Base-by-base conservation (phyloP, 495 filamentous ascomycete genomes). In the Daldinia caldariorum region DNA sequence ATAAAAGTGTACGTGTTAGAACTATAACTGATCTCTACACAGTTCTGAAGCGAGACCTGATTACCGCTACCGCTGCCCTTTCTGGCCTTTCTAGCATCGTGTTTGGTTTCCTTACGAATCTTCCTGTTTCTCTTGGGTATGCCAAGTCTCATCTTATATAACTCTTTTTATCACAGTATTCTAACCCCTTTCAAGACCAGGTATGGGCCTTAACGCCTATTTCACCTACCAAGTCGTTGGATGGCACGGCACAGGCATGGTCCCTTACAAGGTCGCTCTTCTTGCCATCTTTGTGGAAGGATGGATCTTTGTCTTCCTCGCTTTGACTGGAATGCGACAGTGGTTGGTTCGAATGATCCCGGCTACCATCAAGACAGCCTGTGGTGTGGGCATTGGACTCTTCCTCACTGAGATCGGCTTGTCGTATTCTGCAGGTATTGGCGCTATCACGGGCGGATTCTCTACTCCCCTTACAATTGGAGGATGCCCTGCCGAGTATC, bases 181-280 rank as follows among this genome's bases (percentile, higher is more conserved):
- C 74, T 80, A 51, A 82, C 65, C 62, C n/a, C 4, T 9, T 57
- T 56, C 29, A 61, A 87, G 85, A 58, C 92, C 92, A 18, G 92
- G 92, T 13, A 94, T 94, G 92, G 90, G 90, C 20, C 78, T 92
- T 47, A 94, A 94, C 71, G 91, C 91, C 3, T 94, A 94, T 73
- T 94, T 94, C 69, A 89, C 92, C n/a, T 94, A 90, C 76, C 91
- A 92, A 58, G 92, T 94, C 31, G 91, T 94, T 29, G 92, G 92
- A 14, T 84, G 83, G 63, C 89, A 91, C 66, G 92, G 91, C 8
- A 79, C 78, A 0, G 91, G 91, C 3, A 73, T 86, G 49, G 85
- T 94, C 49, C 83, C 89, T 0, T 94, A 93, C 72, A 78, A 80
- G 14, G 78, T 92, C 4, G 92, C 92, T 10, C 82, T 94, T 50